Evolutionary conservation across 2,329 filamentous ascomycete species (phyloP).

Genomic region (Colletotrichum neosansevieriae): DNA sequence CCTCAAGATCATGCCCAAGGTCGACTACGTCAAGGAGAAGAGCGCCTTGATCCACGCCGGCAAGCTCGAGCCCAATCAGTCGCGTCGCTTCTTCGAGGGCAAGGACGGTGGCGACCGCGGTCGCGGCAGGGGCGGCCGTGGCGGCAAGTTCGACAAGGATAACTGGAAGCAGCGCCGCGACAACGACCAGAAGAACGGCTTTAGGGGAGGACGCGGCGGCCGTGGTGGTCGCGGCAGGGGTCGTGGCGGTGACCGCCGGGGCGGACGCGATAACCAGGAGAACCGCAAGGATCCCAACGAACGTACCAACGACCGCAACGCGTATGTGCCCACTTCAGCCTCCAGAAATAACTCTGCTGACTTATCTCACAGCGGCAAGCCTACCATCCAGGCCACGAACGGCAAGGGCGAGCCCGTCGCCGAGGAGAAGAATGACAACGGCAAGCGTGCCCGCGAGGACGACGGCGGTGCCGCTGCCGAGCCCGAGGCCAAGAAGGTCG

Average conservation of each 20-base stretch:
- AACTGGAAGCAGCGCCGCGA: conserved; percentile 76
- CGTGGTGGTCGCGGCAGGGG: conserved; percentile 56
- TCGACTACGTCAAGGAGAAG: conserved; percentile 86
- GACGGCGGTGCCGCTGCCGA: conserved; percentile 57
- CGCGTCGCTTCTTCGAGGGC: conserved; percentile 63
- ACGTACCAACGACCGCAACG: conserved; percentile 47
- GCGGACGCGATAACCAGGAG: conserved; percentile 53
- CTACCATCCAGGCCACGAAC: conserved; percentile 60
- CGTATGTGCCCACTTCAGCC: conserved; percentile 45
- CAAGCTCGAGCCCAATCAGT: conserved; percentile 70
- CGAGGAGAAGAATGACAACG: conserved; percentile 48
- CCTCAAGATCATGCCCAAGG: conserved; percentile 88
- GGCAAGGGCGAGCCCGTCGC: conserved; percentile 50
- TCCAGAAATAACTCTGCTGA: conserved; percentile 15
- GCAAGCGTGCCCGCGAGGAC: conserved; percentile 69
- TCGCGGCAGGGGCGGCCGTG: conserved; percentile 51
- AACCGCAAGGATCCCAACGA: conserved; percentile 50
- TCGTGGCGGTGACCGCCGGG: conserved; percentile 54
- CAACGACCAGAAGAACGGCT: conserved; percentile 71
- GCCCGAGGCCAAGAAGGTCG: conserved; percentile 72
- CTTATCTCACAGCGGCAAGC: conserved; percentile 48
- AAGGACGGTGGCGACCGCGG: conserved; percentile 48
- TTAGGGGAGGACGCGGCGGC: conserved; percentile 56
- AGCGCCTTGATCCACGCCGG: conserved; percentile 77
- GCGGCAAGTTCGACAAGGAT: conserved; percentile 56